Conservation (phyloP, 2,329 filamentous ascomycete species). For the Fusarium sp. region DNA sequence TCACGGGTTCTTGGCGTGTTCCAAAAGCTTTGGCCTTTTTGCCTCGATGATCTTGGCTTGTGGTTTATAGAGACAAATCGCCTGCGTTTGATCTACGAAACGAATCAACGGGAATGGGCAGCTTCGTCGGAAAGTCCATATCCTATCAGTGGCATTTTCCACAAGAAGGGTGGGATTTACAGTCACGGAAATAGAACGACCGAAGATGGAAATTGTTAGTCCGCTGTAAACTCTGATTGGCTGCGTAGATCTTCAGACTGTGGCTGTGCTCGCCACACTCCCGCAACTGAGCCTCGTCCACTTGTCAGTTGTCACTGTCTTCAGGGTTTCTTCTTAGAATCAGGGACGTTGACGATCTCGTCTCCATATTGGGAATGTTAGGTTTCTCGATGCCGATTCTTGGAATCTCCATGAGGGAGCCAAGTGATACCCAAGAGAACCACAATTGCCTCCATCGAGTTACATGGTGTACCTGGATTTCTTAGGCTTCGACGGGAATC, state of each 20-base stretch:
- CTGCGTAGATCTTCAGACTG: background rate
- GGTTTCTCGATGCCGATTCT: slow-evolving; percentile 10
- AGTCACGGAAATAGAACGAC: slow-evolving; percentile 19
- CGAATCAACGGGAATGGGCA: slow-evolving; percentile 5
- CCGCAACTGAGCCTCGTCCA: slow-evolving; percentile 28
- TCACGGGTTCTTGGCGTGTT: slow-evolving; percentile 17
- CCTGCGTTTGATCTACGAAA: slow-evolving; percentile 18
- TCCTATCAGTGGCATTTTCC: slow-evolving; percentile 6
- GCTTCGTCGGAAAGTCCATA: slow-evolving; percentile 15
- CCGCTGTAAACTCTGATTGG: slow-evolving; percentile 9
- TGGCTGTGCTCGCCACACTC: slow-evolving; percentile 43
- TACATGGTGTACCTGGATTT: slow-evolving; percentile 8
- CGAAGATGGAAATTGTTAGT: slow-evolving; percentile 1
- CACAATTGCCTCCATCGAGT: slow-evolving; percentile 10
- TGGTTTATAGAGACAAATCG: slow-evolving; percentile 16
- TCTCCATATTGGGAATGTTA: slow-evolving; percentile 5
- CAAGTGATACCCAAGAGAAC: slow-evolving; percentile 18
- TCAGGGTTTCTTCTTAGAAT: slow-evolving; percentile 11
- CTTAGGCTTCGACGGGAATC: slow-evolving; percentile 9
- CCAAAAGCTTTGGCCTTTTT: slow-evolving; percentile 24
- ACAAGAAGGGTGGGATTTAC: slow-evolving; percentile 21
- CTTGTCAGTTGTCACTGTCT: slow-evolving; percentile 2
- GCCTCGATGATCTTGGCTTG: slow-evolving; percentile 9
- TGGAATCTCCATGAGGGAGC: slow-evolving; percentile 28
- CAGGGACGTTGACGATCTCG: slow-evolving; percentile 7